Conservation (phyloP, 1,284 basidiomycete genomes). For the Bondarzewia mesenterica region DNA sequence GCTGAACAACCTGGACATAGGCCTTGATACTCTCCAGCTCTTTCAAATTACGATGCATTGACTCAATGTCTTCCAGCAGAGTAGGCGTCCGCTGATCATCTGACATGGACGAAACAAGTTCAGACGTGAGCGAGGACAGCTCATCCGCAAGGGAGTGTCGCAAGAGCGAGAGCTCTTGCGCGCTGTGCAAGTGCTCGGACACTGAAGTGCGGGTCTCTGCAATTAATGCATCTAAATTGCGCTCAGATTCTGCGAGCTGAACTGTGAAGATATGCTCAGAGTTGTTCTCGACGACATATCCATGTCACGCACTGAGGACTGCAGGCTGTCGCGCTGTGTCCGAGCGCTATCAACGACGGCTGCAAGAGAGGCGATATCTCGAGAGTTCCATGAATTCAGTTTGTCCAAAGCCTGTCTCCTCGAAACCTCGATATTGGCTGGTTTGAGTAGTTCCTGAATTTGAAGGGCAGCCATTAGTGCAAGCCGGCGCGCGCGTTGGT, state of each 20-base stretch:
- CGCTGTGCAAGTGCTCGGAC: slow-evolving; percentile 43
- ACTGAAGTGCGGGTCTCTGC: slow-evolving; percentile 34
- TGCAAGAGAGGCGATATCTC: slow-evolving; percentile 25
- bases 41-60: slow-evolving; percentile 61
- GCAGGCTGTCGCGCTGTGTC: slow-evolving; percentile 16
- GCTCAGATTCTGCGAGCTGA: slow-evolving; percentile 52
- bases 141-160: slow-evolving; percentile 75
- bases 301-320: slow-evolving; percentile 19
- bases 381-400: slow-evolving; percentile 39
- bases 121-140: slow-evolving; percentile 56
- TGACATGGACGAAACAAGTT: slow-evolving; percentile 51
- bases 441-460: slow-evolving; percentile 40
- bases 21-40: slow-evolving; percentile 68
- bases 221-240: slow-evolving; percentile 35
- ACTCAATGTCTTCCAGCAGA: slow-evolving; percentile 76
- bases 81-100: slow-evolving; percentile 41
- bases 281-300: slow-evolving; percentile 1
- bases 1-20: slow-evolving; percentile 71
- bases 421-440: slow-evolving; percentile 35
- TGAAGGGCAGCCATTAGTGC: slow-evolving; percentile 22
- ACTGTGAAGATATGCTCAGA: slow-evolving; percentile 29
- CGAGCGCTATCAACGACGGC: slow-evolving; percentile 26
- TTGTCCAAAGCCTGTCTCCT: slow-evolving; percentile 31
- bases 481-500: too few relatives aligned
- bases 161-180: slow-evolving; percentile 66